phyloP scores from a whole-genome alignment of 208 protist species.

The Trypanosoma platydactyli region DNA sequence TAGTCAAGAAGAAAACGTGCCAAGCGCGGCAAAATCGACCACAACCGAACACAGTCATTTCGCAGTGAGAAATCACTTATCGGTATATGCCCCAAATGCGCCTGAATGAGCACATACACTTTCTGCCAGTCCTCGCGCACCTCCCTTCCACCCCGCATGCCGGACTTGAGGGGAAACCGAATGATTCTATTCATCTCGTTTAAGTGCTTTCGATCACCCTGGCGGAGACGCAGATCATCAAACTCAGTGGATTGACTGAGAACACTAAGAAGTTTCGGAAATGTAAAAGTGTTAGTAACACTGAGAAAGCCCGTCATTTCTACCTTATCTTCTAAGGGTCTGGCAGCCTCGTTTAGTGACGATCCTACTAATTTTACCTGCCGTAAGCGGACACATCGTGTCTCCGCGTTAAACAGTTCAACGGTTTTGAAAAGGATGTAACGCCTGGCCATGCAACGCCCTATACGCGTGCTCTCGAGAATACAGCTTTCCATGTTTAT shows the following conservation, averaged over 20 bases:
- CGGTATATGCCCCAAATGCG: conserved; percentile 49
- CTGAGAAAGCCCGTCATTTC: background rate
- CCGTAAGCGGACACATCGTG: background rate
- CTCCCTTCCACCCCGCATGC: conserved; percentile 62
- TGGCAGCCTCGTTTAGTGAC: background rate
- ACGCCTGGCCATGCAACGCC: conserved; percentile 71
- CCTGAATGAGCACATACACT: conserved; percentile 81
- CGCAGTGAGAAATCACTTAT: conserved; percentile 71
- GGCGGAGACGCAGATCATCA: conserved; percentile 69
- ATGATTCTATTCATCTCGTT: conserved; percentile 83
- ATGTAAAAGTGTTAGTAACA: conserved; percentile 10
- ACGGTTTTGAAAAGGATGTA: conserved; percentile 87
- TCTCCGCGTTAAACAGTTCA: conserved; percentile 47
- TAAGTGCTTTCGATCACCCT: conserved; percentile 75
- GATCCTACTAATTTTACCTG: background rate
- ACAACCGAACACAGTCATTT: conserved; percentile 76
- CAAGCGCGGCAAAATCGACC: conserved; percentile 65
- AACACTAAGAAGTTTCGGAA: conserved; percentile 38
- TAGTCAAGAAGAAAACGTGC: conserved; percentile 70
- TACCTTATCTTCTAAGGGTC: background rate
- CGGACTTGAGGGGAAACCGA: conserved; percentile 60
- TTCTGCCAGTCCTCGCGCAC: conserved; percentile 91
- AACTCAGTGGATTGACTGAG: conserved; percentile 71
- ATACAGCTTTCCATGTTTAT: conserved; percentile 2
- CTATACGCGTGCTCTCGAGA: conserved; percentile 45